Evolutionary conservation across 2,329 filamentous ascomycete species (phyloP), one percentile per base, ranked within the genome.

Genomic region (Penicillium sp.): DNA sequence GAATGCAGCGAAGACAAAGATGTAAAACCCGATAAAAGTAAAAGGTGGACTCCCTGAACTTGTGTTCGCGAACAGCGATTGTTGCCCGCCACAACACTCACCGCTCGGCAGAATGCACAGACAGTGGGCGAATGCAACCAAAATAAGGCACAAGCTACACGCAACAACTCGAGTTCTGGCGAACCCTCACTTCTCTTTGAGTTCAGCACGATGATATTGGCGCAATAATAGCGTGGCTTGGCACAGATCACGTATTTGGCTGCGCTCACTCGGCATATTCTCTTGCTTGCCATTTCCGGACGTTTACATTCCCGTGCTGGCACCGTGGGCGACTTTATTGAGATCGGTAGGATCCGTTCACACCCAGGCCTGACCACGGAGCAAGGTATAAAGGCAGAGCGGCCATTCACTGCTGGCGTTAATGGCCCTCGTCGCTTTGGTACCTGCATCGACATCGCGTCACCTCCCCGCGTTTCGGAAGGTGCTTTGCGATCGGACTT

Each of bases 81-180:
- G 61, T 62, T 63, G 58, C 59, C 61, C 57, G 45, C 59, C 47
- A 62, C 61, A 45, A 63, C 58, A 29, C 49, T 47, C 45, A 60
- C 61, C 61, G 61, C 61, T 60, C 48, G 61, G 61, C 61, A 64
- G 52, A 63, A 60, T 48, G 21, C n/a, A 52, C 44, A 42, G 53
- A 29, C 50, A 33, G 49, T 49, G 34, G 47, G 41, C 50, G 18
- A 18, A 56, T 51, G 48, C 58, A 60, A 64, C 56, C 60, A 61
- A 60, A 64, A 61, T 62, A 64, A 58, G 56, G 36, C 36, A 56
- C 28, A 47, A 49, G 42, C 52, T 45, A 53, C 42, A n/a, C 18
- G 36, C 49, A 21, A 34, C 42, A 24, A 18, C 47, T 34, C 33
- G 42, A 45, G 21, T 45, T 23, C 42, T 7, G 24, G 31, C 16